Conservation (phyloP, 2,329 filamentous ascomycete genomes). For the Alternaria viburni region DNA sequence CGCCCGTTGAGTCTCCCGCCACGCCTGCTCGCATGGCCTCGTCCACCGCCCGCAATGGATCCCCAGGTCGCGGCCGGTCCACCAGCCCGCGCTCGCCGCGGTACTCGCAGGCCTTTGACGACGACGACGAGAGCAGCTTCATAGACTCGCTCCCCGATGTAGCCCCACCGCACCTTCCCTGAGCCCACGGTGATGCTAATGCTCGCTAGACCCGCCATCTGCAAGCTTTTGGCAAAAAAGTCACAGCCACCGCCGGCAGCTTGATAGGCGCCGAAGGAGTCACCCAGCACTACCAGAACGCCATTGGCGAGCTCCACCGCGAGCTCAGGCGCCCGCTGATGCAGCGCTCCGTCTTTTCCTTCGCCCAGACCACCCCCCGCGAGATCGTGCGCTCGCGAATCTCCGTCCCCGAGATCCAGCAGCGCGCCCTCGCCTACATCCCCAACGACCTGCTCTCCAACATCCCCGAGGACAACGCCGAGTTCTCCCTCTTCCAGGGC, state of each 20-base stretch:
- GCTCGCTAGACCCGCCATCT: slow-evolving; percentile 75
- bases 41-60: slow-evolving; percentile 36
- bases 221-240: slow-evolving; percentile 92
- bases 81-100: slow-evolving; percentile 16
- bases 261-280: slow-evolving; percentile 70
- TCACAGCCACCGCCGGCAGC: slow-evolving; percentile 90
- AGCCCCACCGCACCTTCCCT: slow-evolving; percentile 6
- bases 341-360: slow-evolving; percentile 88
- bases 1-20: slow-evolving; percentile 1
- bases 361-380: slow-evolving; percentile 89
- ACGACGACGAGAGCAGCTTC: slow-evolving; percentile 40
- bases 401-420: slow-evolving; percentile 90
- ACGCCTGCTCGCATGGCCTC: slow-evolving; percentile 35
- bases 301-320: slow-evolving; percentile 87
- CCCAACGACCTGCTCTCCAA: slow-evolving; percentile 89
- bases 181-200: slow-evolving; percentile 23
- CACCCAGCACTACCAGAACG: slow-evolving; percentile 77
- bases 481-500: slow-evolving; percentile 94
- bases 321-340: slow-evolving; percentile 83
- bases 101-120: slow-evolving; percentile 29
- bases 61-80: slow-evolving; percentile 38
- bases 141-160: slow-evolving; percentile 44
- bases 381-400: slow-evolving; percentile 92
- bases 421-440: slow-evolving; percentile 85
- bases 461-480: slow-evolving; percentile 83